phyloP scores from a whole-genome alignment of 208 protist genomes.

The Acanthamoeba lenticulata region DNA sequence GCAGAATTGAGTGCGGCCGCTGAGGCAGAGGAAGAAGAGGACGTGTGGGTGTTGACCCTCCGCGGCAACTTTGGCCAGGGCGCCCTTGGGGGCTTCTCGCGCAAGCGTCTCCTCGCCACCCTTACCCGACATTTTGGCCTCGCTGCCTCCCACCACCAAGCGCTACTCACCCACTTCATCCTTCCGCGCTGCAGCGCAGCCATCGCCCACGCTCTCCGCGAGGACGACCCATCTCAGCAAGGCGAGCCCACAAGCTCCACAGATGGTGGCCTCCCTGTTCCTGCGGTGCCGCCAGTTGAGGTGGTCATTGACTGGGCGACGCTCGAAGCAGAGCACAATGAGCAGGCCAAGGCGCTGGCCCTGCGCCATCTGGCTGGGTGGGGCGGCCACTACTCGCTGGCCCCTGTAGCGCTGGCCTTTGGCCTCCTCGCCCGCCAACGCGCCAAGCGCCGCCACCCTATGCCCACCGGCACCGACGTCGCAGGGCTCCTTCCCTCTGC shows the following conservation, averaged over 20 bases:
- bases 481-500: background rate
- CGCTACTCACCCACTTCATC: background rate
- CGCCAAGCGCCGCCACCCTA: too few species aligned
- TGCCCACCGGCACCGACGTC: background rate
- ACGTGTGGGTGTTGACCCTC: background rate
- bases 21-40: background rate
- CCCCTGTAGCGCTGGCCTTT: background rate
- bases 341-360: background rate
- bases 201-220: background rate
- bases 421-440: background rate
- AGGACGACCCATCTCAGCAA: background rate
- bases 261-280: too few species aligned
- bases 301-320: background rate
- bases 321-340: background rate
- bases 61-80: constrained; percentile 18
- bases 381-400: constrained; percentile 46
- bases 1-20: background rate
- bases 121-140: background rate
- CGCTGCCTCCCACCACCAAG: background rate
- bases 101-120: background rate
- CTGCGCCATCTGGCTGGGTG: background rate
- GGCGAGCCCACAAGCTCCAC: too few species aligned
- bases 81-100: constrained; percentile 45
- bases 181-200: background rate
- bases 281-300: too few species aligned